phyloP scores from a whole-genome alignment of 2,329 filamentous ascomycete genomes.

The Trichoderma gracile region DNA sequence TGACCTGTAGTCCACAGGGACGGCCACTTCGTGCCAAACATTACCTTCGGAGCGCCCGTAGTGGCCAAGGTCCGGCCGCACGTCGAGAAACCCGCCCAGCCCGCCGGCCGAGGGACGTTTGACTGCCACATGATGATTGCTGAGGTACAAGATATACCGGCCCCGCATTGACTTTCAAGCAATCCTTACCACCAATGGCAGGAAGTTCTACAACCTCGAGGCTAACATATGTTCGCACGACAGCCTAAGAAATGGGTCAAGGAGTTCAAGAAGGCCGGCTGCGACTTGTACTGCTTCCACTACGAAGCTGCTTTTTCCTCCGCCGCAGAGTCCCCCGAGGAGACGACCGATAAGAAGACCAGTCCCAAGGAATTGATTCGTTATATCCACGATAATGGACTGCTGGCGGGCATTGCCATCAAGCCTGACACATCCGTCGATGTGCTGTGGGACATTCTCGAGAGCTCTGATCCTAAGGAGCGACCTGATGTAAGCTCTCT shows the following conservation, averaged over 20 bases:
- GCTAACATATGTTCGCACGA: slow-evolving; percentile 3
- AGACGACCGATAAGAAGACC: slow-evolving; percentile 68
- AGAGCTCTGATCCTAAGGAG: slow-evolving; percentile 70
- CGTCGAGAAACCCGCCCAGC: slow-evolving; percentile 70
- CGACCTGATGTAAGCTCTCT: slow-evolving; percentile 74
- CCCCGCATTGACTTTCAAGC: background rate
- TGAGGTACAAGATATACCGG: slow-evolving; percentile 60
- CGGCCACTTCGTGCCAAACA: slow-evolving; percentile 97
- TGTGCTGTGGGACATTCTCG: slow-evolving; percentile 88
- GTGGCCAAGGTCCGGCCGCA: slow-evolving; percentile 90
- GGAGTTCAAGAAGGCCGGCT: slow-evolving; percentile 90
- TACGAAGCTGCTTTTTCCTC: slow-evolving; percentile 94
- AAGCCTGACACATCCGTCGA: slow-evolving; percentile 91
- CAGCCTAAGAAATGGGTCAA: slow-evolving; percentile 98
- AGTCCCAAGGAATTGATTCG: slow-evolving; percentile 81
- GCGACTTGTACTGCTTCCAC: slow-evolving; percentile 99
- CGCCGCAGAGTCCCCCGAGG: slow-evolving; percentile 77
- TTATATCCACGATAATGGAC: slow-evolving; percentile 84
- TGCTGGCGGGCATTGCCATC: slow-evolving; percentile 92
- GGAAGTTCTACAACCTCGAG: background rate
- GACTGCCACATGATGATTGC: slow-evolving; percentile 99
- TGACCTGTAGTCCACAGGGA: slow-evolving; percentile 61
- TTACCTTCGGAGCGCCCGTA: slow-evolving; percentile 93
- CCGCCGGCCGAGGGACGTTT: slow-evolving; percentile 83
- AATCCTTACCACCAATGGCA: background rate